Base-by-base conservation (phyloP, 202 grass and related monocot species). In the Panicum virgatum region DNA sequence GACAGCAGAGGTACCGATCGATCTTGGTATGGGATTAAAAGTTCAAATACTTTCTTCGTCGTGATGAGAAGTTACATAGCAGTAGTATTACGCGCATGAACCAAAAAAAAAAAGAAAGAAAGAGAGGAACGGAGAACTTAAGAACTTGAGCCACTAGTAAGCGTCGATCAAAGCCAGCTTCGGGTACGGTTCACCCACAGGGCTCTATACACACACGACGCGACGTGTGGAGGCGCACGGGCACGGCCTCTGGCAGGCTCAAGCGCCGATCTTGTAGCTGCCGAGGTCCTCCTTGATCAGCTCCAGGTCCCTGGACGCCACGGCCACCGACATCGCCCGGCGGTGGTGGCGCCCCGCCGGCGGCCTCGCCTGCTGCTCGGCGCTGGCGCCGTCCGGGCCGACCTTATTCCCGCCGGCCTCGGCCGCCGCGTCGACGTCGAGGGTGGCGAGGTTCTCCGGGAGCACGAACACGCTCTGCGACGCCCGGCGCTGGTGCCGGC, bases 391-490 rank as follows among this genome's bases (percentile, higher is more conserved):
- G n/a, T n/a, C n/a, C n/a, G n/a, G n/a, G n/a, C n/a, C n/a, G 22
- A 56, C 69, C 85, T 91, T 34, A 34, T 34, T 87, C 10, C 65
- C 66, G 25, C 66, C 50, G 37, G 0, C 75, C 15, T 27, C 89
- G 34, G 46, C 32, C 12, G 76, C 62, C 47, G 63, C 71, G 59
- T 66, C 87, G 48, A 82, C 83, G 72, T 92, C 90, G 9, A 86
- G 72, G 76, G 56, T 12, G 12, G 83, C 85, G 37, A 94, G 86
- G 80, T 89, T 91, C 32, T 94, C 91, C 38, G 91, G 88, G 32
- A 94, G 86, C 58, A 65, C 83, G 67, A 94, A 94, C 47, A 94
- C 91, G 83, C 88, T 84, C 75, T 91, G 91, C 66, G 91, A 94
- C 57, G 88, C 86, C 72, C 88, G 68, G 12, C 88, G 78, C 84